Percentiles rank a stretch among this genome's conserved stretches.
Conservation (phyloP, 805 yeast genomes). For the Candida orba region DNA sequence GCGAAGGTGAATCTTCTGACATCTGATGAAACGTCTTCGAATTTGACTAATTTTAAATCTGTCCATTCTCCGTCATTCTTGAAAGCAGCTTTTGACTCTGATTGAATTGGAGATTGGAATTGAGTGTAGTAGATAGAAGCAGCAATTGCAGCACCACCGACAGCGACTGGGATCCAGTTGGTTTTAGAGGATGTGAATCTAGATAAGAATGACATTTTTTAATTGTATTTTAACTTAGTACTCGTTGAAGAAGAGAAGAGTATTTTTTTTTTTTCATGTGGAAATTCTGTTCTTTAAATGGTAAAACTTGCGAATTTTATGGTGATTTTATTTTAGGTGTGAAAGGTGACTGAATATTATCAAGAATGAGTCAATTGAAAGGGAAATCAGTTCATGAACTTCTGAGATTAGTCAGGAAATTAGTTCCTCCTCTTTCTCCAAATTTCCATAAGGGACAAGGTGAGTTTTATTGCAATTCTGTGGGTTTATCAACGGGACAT, state of each 20-base stretch:
- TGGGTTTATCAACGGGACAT: neutral
- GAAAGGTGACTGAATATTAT: too few relatives aligned
- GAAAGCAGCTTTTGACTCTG: constrained; percentile 42
- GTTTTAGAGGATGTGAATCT: constrained; percentile 17
- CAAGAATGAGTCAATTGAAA: constrained; percentile 10
- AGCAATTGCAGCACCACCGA: constrained; percentile 43
- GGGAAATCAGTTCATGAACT: constrained; percentile 29
- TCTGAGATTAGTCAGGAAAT: constrained; percentile 39
- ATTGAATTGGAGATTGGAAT: constrained; percentile 22
- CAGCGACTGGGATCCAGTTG: constrained; percentile 30
- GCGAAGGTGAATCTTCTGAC: constrained; percentile 66
- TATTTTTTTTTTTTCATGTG: too few relatives aligned
- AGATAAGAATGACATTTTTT: constrained; percentile 21
- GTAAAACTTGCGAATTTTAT: too few relatives aligned
- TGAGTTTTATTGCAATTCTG: constrained; percentile 13
- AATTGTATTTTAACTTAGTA: neutral
- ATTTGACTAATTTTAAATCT: constrained; percentile 50
- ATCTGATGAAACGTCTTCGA: constrained; percentile 47
- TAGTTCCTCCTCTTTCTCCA: constrained; percentile 73
- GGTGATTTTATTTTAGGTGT: too few relatives aligned
- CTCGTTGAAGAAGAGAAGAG: neutral
- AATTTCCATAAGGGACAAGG: constrained; percentile 83
- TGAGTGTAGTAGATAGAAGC: constrained; percentile 27
- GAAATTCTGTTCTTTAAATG: too few relatives aligned
- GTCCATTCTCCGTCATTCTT: constrained; percentile 63